A percentile compares a stretch with the other conserved stretches of the same genome.
Conservation (phyloP, 257 asterid genomes). For the Gentiana dahurica region DNA sequence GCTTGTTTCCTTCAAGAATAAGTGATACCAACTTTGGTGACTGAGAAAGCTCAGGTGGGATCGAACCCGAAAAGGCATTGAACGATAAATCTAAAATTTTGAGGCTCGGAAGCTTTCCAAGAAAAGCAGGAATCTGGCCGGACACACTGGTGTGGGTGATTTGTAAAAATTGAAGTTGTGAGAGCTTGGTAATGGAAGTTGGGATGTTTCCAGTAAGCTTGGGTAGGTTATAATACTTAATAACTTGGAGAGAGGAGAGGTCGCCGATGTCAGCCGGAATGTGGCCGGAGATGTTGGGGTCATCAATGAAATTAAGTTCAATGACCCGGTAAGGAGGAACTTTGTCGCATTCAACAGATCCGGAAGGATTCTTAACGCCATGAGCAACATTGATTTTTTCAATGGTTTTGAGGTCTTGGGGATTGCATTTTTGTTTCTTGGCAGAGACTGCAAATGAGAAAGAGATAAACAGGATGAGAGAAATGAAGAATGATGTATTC, state of each 20-base stretch:
- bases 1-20: conserved; percentile 34
- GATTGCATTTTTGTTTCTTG: conserved; percentile 27
- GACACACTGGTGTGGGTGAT: conserved; percentile 14
- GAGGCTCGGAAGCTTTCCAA: conserved; percentile 19
- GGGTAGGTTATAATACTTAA: conserved; percentile 17
- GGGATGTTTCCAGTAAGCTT: conserved; percentile 43
- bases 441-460: conserved; percentile 6
- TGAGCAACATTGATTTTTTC: conserved; percentile 32
- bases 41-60: conserved; percentile 16
- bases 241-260: conserved; percentile 23
- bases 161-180: conserved; percentile 14
- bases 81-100: conserved; percentile 12
- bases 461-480: conserved; percentile 8
- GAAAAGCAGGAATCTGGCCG: conserved; percentile 30
- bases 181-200: conserved; percentile 26
- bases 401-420: conserved; percentile 48
- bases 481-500: conserved; percentile 3
- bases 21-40: conserved; percentile 20
- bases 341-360: conserved; percentile 22
- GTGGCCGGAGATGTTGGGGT: conserved; percentile 26
- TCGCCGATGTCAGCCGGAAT: conserved; percentile 40
- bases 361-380: conserved; percentile 38
- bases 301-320: conserved; percentile 3
- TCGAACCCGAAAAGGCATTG: too few species aligned
- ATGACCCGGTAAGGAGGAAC: conserved; percentile 35